Base-by-base conservation (phyloP, 148 eudicot genomes). In the Hydrangea macrophylla region DNA sequence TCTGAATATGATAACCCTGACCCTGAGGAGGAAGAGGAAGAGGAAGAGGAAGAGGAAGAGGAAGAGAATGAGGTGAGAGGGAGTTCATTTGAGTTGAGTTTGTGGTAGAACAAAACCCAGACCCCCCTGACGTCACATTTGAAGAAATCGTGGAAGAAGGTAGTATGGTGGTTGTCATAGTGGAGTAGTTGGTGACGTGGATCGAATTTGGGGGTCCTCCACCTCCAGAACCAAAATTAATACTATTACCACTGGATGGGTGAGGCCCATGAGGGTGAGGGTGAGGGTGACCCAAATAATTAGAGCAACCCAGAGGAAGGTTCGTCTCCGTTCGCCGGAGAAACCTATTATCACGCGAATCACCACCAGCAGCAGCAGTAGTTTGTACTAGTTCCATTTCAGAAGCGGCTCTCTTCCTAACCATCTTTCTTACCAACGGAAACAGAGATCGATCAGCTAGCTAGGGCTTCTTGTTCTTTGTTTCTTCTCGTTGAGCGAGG, bases 321-420 rank as follows among this genome's bases (percentile, higher is more conserved):
- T 48, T 48, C n/a, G n/a, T 40, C 15, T 50, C 59, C 42, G 67
- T 57, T 1, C 69, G 72, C 1, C 75, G 83, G 36, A 58, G 51
- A 9, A 76, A 61, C 20, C 69, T 74, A 22, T 65, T 58, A 9
- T 56, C 17, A n/a, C n/a, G n/a, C n/a, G n/a, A 51, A 24, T 58
- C 56, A 6, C 36, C 51, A 25, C 30, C 69, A n/a, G 51, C 28
- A 31, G 24, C 35, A 23, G 11, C 50, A 50, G 24, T 45, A 0
- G 73, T 33, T 31, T 70, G 76, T 17, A 78, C 70, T n/a, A n/a
- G n/a, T 25, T 92, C 90, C 84, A 92, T 83, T 42, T 92, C 90
- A 0, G 97, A 84, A 24, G 96, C 97, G 26, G 83, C 70, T n/a
- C 97, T 74, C 59, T 92, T 92, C 9, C 97, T 77, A 18, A 79